These are phyloP conservation scores for Tolypocladium guangdongense DNA, from an alignment of 2,329 filamentous ascomycete genomes.

Conservation along the genomic window DNA sequence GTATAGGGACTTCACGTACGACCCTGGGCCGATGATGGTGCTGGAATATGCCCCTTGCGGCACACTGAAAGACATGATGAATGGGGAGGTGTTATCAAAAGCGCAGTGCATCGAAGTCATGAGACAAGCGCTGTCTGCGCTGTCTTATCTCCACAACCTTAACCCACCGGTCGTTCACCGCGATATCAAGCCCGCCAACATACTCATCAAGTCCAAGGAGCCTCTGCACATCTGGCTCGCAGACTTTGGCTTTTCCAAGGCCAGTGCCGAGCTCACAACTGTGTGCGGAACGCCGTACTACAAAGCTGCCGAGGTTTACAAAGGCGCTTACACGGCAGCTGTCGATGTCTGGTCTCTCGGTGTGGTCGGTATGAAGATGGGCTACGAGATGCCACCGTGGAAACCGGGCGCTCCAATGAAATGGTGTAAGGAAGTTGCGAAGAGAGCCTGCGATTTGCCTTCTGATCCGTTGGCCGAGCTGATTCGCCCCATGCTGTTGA, in stretches of 20 bases:
- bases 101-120: not conserved
- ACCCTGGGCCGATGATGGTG: too few relatives aligned
- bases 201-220: not conserved
- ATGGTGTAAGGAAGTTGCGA: not conserved
- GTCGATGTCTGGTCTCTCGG: not conserved
- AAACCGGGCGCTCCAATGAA: not conserved
- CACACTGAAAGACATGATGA: not conserved
- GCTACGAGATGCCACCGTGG: not conserved
- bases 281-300: not conserved
- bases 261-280: not conserved
- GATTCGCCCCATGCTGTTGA: not conserved
- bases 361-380: not conserved
- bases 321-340: not conserved
- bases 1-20: too few relatives aligned
- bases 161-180: not conserved
- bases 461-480: not conserved
- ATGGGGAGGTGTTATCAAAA: accelerated
- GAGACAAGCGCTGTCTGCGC: not conserved
- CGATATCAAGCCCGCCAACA: not conserved
- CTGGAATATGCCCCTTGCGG: not conserved
- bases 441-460: not conserved
- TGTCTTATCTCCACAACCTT: not conserved
- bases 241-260: not conserved
- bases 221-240: not conserved
- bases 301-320: not conserved